Evolutionary conservation across 768 basidiomycete species (phyloP).

Genomic region (Amanita inopinata): DNA sequence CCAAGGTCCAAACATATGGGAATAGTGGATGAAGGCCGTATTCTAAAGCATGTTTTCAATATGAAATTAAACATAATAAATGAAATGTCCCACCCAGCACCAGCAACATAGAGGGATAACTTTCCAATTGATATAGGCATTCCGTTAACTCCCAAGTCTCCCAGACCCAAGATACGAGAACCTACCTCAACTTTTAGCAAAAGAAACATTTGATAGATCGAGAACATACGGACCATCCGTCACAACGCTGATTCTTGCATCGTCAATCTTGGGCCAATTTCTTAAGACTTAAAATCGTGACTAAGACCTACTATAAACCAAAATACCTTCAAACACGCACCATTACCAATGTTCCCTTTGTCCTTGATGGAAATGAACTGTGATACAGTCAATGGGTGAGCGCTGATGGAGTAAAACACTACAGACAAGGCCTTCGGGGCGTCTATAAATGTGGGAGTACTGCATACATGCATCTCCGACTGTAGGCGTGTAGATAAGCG

Average conservation of each 20-base stretch:
- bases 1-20: conserved; percentile 86
- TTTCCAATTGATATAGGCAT: conserved; percentile 93
- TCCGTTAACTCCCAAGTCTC: conserved; percentile 74
- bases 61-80: neutral
- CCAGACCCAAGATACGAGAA: conserved; percentile 83
- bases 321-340: conserved; percentile 15
- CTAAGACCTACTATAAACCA: conserved; percentile 1
- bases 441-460: conserved; percentile 69
- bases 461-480: conserved; percentile 88
- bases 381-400: conserved; percentile 11
- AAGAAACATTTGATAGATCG: neutral
- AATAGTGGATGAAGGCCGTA: conserved; percentile 67
- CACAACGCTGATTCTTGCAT: conserved; percentile 85
- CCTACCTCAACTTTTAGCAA: conserved; percentile 30
- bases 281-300: conserved; percentile 35
- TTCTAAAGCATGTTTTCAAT: conserved; percentile 27
- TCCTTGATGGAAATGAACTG: conserved; percentile 77
- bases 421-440: conserved; percentile 63
- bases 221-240: conserved; percentile 59
- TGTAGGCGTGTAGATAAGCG: conserved; percentile 87
- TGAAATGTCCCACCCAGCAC: conserved; percentile 58
- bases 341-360: conserved; percentile 63
- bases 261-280: conserved; percentile 63
- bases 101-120: conserved; percentile 81
- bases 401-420: conserved; percentile 8